These are phyloP conservation scores for Trichosporon inkin DNA, from an alignment of 1,284 basidiomycete genomes.

Conservation along the genomic window DNA sequence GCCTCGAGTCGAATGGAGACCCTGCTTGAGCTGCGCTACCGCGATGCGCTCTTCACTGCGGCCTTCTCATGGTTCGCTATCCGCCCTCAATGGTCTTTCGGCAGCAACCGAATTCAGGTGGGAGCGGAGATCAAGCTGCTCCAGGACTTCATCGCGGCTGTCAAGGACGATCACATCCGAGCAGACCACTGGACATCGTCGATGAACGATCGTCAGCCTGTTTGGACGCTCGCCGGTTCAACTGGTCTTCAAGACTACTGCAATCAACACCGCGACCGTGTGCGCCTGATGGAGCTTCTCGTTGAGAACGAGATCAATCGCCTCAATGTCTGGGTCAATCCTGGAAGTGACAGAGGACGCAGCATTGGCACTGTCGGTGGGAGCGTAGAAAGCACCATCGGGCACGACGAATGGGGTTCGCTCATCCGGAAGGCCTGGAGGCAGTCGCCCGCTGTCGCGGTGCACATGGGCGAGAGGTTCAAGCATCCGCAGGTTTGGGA, in stretches of 20 bases:
- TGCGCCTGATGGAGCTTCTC: conserved; percentile 70
- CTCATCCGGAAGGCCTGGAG: conserved; percentile 76
- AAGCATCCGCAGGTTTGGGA: conserved; percentile 60
- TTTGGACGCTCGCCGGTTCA: conserved; percentile 44
- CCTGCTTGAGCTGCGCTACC: conserved; percentile 71
- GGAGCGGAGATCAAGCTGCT: conserved; percentile 82
- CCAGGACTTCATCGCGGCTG: conserved; percentile 72
- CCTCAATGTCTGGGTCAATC: conserved; percentile 86
- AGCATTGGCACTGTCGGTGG: conserved; percentile 8
- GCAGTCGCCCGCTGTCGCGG: conserved; percentile 72
- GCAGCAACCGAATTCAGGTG: conserved; percentile 83
- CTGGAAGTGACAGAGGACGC: conserved; percentile 66
- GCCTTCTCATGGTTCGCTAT: conserved; percentile 92
- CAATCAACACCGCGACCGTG: conserved; percentile 60
- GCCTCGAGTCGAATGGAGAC: conserved; percentile 83
- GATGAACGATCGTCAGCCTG: conserved; percentile 56
- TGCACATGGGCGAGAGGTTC: conserved; percentile 83
- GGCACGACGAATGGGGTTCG: conserved; percentile 64
- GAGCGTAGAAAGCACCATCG: neutral
- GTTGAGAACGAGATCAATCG: conserved; percentile 87
- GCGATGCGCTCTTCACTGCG: conserved; percentile 70
- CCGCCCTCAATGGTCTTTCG: conserved; percentile 91
- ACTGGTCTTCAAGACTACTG: conserved; percentile 57
- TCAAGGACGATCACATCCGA: conserved; percentile 69
- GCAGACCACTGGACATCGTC: conserved; percentile 67